Percentiles rank a stretch among this genome's conserved stretches.
Evolutionary conservation across 2,329 filamentous ascomycete genomes (phyloP).

Genomic region (Neonectria faginata): DNA sequence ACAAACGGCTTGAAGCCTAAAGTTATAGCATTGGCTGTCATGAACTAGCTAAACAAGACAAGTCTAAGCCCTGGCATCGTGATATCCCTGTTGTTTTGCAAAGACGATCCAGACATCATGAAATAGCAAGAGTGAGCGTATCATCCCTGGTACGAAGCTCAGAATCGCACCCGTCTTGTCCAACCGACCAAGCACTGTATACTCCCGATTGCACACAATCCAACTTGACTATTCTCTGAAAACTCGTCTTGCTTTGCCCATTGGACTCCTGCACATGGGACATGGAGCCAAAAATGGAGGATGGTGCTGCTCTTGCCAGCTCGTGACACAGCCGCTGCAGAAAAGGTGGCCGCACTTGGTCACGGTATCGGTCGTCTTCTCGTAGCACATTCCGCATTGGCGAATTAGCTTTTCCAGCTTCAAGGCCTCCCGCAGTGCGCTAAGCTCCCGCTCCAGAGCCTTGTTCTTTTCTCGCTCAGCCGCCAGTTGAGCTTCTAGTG

Average conservation of each 20-base stretch:
- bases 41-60: neutral
- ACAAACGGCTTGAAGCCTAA: neutral
- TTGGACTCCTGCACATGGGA: conserved; percentile 21
- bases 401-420: conserved; percentile 12
- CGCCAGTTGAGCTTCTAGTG: neutral
- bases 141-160: neutral
- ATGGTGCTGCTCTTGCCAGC: conserved; percentile 14
- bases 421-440: neutral
- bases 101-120: neutral
- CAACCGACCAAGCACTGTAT: neutral
- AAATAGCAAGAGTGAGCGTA: neutral
- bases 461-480: neutral
- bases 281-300: conserved; percentile 4
- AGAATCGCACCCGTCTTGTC: neutral
- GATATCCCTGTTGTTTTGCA: neutral
- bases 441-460: neutral
- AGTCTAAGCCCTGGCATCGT: neutral
- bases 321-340: conserved; percentile 11
- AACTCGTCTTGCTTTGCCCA: conserved; percentile 15
- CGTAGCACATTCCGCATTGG: conserved; percentile 28
- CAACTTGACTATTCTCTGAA: neutral
- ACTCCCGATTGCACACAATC: neutral
- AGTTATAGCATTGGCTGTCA: neutral
- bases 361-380: conserved; percentile 11
- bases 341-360: conserved; percentile 25